phyloP scores from a whole-genome alignment of 345 rosid species.

The Rhizophora mangle region DNA sequence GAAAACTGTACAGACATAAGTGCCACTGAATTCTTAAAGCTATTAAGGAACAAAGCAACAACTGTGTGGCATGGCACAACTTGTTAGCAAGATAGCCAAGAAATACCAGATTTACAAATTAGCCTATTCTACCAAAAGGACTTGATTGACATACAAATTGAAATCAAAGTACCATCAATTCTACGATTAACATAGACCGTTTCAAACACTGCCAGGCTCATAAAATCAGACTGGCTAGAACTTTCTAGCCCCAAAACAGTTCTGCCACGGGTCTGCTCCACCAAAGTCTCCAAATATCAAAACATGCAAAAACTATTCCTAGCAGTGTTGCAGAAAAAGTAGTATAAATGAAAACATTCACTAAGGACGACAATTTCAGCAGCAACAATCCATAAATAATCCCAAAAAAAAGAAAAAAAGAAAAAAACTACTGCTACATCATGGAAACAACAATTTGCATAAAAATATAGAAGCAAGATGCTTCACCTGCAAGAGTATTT shows the following conservation, averaged over 20 bases:
- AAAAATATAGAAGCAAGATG: neutral
- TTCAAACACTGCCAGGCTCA: neutral
- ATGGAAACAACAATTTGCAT: neutral
- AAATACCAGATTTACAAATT: neutral
- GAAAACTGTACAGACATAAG: neutral
- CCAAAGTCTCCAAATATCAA: too few relatives aligned
- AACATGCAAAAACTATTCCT: too few relatives aligned
- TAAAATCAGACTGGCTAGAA: neutral
- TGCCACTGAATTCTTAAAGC: neutral
- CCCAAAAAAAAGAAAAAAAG: neutral
- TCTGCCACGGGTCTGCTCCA: too few relatives aligned
- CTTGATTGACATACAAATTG: neutral
- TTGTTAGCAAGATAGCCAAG: too few relatives aligned
- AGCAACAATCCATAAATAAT: neutral
- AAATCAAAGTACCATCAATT: neutral
- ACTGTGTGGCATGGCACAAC: neutral
- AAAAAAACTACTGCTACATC: neutral
- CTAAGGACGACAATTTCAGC: too few relatives aligned
- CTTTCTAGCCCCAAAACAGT: neutral
- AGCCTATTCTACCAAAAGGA: neutral
- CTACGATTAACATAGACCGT: neutral
- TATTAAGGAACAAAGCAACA: neutral
- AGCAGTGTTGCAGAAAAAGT: too few relatives aligned
- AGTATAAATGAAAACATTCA: too few relatives aligned
- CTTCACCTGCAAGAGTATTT: slow-evolving; percentile 85